These are phyloP conservation scores for Biscutella laevigata DNA, from an alignment of 441 rosid species.

Conservation along the genomic window DNA sequence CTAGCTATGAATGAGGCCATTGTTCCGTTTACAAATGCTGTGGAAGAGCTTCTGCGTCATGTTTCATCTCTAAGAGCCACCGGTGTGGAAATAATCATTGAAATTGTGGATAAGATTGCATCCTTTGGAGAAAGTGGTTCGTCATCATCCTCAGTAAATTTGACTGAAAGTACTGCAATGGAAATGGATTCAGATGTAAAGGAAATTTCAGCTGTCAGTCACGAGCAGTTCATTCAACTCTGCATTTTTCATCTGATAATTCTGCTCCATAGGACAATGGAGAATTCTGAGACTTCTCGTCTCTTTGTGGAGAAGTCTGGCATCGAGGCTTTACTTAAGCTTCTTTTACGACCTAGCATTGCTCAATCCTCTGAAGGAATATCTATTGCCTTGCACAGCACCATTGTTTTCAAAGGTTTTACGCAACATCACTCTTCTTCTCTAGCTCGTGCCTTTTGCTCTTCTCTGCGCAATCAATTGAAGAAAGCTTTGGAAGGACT, in stretches of 20 bases:
- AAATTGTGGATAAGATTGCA: slow-evolving; percentile 75
- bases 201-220: slow-evolving; percentile 53
- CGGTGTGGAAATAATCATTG: slow-evolving; percentile 91
- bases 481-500: slow-evolving; percentile 63
- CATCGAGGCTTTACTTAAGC: slow-evolving; percentile 81
- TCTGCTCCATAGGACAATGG: slow-evolving; percentile 91
- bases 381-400: slow-evolving; percentile 93
- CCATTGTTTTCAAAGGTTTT: slow-evolving; percentile 97
- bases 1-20: slow-evolving; percentile 91
- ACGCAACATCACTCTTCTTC: slow-evolving; percentile 92
- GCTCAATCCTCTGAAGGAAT: slow-evolving; percentile 96
- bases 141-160: slow-evolving; percentile 44
- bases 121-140: slow-evolving; percentile 43
- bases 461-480: slow-evolving; percentile 68
- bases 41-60: slow-evolving; percentile 97
- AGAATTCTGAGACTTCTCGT: slow-evolving; percentile 90
- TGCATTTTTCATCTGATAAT: slow-evolving; percentile 93
- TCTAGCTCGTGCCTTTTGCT: slow-evolving; percentile 86
- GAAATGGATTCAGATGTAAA: slow-evolving; percentile 82
- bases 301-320: slow-evolving; percentile 97
- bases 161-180: slow-evolving; percentile 61
- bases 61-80: slow-evolving; percentile 73
- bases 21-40: slow-evolving; percentile 92
- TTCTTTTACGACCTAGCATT: slow-evolving; percentile 73
- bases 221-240: slow-evolving; percentile 84